Evolutionary conservation across 768 basidiomycete species (phyloP).

Genomic region (Panus rudis): DNA sequence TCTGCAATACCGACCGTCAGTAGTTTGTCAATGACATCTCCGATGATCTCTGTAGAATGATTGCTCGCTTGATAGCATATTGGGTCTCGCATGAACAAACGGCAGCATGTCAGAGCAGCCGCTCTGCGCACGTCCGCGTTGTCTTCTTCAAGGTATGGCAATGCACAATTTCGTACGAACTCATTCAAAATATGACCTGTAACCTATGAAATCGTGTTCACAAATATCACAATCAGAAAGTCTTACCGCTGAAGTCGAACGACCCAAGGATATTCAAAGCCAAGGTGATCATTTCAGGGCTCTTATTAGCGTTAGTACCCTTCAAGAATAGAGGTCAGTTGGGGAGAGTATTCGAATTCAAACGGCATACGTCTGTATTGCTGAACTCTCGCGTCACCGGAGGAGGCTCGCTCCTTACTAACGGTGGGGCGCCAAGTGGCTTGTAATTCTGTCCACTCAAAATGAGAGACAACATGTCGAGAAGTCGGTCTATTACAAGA

Average conservation of each 20-base stretch:
- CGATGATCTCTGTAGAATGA: constrained; percentile 94
- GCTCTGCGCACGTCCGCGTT: constrained; percentile 80
- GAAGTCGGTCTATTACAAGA: constrained; percentile 61
- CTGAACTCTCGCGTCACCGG: constrained; percentile 45
- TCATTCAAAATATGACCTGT: constrained; percentile 90
- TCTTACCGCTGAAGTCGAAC: constrained; percentile 89
- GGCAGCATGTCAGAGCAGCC: constrained; percentile 88
- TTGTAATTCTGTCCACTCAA: constrained; percentile 82
- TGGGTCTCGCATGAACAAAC: constrained; percentile 87
- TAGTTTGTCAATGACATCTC: constrained; percentile 95
- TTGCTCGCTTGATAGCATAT: constrained; percentile 95
- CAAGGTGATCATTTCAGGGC: constrained; percentile 63
- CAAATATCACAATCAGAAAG: background rate
- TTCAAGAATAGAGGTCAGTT: constrained; percentile 1
- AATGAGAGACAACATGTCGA: constrained; percentile 77
- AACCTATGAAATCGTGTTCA: constrained; percentile 6
- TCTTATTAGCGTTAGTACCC: constrained; percentile 41
- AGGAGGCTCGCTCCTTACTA: constrained; percentile 47
- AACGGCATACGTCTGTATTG: constrained; percentile 38
- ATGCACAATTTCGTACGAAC: constrained; percentile 84
- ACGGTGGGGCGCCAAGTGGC: constrained; percentile 76
- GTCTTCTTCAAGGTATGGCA: constrained; percentile 94
- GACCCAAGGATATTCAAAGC: constrained; percentile 82
- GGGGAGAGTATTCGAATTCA: background rate
- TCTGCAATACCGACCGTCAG: constrained; percentile 94